These are phyloP conservation scores for Ceratocystis papillata DNA, from an alignment of 2,329 filamentous ascomycete genomes.

Conservation along the genomic window DNA sequence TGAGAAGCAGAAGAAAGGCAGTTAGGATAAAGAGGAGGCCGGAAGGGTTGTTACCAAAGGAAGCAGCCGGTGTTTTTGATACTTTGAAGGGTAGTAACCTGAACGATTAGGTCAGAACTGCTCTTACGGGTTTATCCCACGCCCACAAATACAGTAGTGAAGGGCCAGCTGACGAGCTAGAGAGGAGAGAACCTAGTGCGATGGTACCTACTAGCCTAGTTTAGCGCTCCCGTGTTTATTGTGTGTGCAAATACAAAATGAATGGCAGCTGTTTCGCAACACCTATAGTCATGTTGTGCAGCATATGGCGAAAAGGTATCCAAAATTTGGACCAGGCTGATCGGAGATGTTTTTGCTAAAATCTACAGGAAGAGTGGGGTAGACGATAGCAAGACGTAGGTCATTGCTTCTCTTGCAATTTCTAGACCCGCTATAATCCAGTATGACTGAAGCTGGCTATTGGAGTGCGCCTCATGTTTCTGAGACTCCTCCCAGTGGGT, in stretches of 20 bases:
- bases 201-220: not conserved
- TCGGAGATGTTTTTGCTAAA: not conserved
- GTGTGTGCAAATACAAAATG: not conserved
- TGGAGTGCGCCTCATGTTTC: too few relatives aligned
- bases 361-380: slow-evolving; percentile 3
- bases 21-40: slow-evolving; percentile 5
- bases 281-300: not conserved
- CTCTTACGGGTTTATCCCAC: not conserved
- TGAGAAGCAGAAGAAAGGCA: not conserved
- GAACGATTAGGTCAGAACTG: not conserved
- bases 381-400: not conserved
- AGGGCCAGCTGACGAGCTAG: not conserved
- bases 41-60: slow-evolving; percentile 7
- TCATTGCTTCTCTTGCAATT: not conserved
- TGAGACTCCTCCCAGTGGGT: too few relatives aligned
- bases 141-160: not conserved
- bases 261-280: not conserved
- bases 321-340: not conserved
- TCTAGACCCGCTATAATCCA: not conserved
- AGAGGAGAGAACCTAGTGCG: not conserved
- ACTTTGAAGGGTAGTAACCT: not conserved
- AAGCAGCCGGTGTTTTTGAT: not conserved
- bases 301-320: not conserved
- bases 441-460: not conserved
- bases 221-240: not conserved